phyloP scores from a whole-genome alignment of 2,329 filamentous ascomycete genomes.

The Uncinocarpus reesii region DNA sequence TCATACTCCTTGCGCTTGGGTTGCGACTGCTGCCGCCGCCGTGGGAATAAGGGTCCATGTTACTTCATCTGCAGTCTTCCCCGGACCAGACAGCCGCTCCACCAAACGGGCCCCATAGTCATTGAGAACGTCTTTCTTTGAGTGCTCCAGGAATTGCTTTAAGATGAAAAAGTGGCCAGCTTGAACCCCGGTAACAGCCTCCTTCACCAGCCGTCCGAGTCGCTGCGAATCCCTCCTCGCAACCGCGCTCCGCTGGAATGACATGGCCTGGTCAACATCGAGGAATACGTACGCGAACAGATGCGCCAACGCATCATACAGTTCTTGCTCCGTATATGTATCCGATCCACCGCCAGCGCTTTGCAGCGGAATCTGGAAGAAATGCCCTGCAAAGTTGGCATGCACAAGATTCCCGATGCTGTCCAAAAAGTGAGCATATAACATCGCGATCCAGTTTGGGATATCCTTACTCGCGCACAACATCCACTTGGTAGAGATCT shows the following conservation, averaged over 20 bases:
- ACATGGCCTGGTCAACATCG: slow-evolving; percentile 39
- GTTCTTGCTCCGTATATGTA: slow-evolving; percentile 43
- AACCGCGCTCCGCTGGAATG: slow-evolving; percentile 38
- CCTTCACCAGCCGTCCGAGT: slow-evolving; percentile 31
- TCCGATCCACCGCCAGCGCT: slow-evolving; percentile 21
- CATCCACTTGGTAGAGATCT: slow-evolving; percentile 21
- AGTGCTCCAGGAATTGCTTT: slow-evolving; percentile 24
- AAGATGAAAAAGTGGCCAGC: slow-evolving; percentile 22
- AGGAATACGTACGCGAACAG: slow-evolving; percentile 40
- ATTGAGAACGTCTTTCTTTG: slow-evolving; percentile 31
- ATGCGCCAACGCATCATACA: slow-evolving; percentile 43
- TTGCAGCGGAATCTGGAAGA: slow-evolving; percentile 21
- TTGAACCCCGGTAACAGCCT: slow-evolving; percentile 32
- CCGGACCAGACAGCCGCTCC: slow-evolving; percentile 40
- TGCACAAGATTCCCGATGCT: slow-evolving; percentile 26
- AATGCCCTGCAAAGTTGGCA: slow-evolving; percentile 22
- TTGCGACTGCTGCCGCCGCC: slow-evolving; percentile 46
- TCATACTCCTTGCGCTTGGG: slow-evolving; percentile 50
- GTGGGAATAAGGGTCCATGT: slow-evolving; percentile 50
- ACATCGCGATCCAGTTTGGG: slow-evolving; percentile 14
- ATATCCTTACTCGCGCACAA: slow-evolving; percentile 19
- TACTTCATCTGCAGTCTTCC: slow-evolving; percentile 40
- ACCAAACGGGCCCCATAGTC: slow-evolving; percentile 48
- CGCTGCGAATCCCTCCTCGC: slow-evolving; percentile 33
- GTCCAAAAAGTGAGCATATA: background rate